These are phyloP conservation scores for Orbilia javanica DNA, from an alignment of 2,329 filamentous ascomycete genomes.

Conservation along the genomic window DNA sequence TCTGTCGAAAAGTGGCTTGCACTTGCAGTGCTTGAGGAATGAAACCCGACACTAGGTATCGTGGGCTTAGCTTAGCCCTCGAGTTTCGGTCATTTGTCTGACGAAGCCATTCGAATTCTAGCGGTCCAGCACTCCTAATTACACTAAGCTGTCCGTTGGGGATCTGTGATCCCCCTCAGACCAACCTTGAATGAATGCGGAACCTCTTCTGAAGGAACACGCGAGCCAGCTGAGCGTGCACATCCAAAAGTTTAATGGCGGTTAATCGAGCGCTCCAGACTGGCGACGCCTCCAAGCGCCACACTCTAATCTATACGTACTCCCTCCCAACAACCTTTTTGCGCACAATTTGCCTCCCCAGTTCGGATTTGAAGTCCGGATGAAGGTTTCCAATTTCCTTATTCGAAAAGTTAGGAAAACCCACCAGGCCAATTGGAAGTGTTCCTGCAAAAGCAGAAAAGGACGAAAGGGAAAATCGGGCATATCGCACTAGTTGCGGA, in stretches of 20 bases:
- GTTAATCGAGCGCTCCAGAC: constrained; percentile 44
- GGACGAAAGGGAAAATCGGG: background rate
- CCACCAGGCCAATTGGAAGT: background rate
- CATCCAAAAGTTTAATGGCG: constrained; percentile 31
- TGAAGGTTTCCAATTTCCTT: background rate
- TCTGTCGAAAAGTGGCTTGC: background rate
- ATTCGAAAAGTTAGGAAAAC: background rate
- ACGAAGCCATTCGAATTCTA: background rate
- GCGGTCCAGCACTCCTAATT: too few species aligned
- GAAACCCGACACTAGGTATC: background rate
- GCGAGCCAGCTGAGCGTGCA: background rate
- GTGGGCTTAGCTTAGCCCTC: background rate
- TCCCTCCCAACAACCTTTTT: constrained; percentile 27
- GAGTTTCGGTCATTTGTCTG: background rate
- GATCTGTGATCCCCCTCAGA: background rate
- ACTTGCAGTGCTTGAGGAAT: constrained; percentile 8
- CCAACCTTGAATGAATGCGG: constrained; percentile 17
- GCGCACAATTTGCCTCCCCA: constrained; percentile 43
- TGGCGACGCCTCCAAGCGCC: constrained; percentile 34
- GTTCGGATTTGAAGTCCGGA: constrained; percentile 28
- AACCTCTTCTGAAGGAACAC: background rate
- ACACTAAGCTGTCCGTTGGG: background rate
- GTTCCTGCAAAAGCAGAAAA: background rate
- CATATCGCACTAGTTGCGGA: background rate
- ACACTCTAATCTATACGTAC: constrained; percentile 49